Evolutionary conservation across 2,329 filamentous ascomycete species (phyloP).

Genomic region (Graphilbum ipis-grandicollis): DNA sequence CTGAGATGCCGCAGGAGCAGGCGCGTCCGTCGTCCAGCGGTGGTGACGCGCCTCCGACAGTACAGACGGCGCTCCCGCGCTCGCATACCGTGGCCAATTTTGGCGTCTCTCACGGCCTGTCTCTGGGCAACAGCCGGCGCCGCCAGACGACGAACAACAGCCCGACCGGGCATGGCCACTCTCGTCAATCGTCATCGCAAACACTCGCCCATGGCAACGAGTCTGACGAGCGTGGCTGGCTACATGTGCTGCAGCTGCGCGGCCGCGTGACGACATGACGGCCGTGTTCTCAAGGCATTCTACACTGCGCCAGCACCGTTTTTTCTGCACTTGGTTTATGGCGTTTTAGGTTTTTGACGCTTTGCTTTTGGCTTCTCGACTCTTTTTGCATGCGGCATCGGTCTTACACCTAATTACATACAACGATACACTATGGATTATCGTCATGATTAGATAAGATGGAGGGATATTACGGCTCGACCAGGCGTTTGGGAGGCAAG

Average conservation of each 20-base stretch:
- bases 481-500: too few relatives aligned
- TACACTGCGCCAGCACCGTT: too few relatives aligned
- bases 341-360: too few relatives aligned
- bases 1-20: conserved; percentile 11
- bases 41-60: background rate
- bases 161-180: background rate
- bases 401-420: too few relatives aligned
- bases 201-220: conserved; percentile 7
- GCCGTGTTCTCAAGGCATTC: too few relatives aligned
- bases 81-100: background rate
- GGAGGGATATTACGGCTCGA: too few relatives aligned
- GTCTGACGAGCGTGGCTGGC: conserved; percentile 15
- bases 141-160: background rate
- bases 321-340: too few relatives aligned
- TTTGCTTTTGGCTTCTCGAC: too few relatives aligned
- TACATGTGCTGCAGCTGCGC: conserved; percentile 19
- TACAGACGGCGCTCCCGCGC: background rate
- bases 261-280: conserved; percentile 14
- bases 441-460: too few relatives aligned
- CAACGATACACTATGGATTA: too few relatives aligned
- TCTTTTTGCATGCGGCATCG: too few relatives aligned
- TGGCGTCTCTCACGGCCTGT: background rate
- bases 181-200: background rate
- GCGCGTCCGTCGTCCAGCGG: background rate
- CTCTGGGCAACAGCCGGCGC: background rate